Evolutionary conservation across 306 rosid species (phyloP).

Genomic region (Vicia faba): DNA sequence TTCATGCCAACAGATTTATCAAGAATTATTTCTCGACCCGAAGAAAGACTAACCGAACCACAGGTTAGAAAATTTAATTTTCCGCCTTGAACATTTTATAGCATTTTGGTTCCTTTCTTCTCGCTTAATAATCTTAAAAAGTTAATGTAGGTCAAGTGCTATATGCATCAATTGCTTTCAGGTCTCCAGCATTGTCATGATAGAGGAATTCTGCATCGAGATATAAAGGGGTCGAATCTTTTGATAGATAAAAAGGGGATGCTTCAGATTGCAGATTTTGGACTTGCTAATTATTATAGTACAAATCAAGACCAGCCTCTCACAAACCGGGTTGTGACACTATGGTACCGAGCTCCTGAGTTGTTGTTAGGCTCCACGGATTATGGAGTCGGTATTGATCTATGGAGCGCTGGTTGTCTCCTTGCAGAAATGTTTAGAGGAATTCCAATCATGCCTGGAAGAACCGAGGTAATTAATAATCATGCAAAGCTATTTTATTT

Average conservation of each 20-base stretch:
- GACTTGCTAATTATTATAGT: slow-evolving; percentile 71
- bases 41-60: slow-evolving; percentile 68
- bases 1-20: slow-evolving; percentile 91
- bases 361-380: slow-evolving; percentile 72
- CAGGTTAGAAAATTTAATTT: slow-evolving; percentile 58
- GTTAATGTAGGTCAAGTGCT: slow-evolving; percentile 79
- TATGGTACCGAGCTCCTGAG: slow-evolving; percentile 96
- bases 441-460: slow-evolving; percentile 72
- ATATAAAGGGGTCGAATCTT: slow-evolving; percentile 86
- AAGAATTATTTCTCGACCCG: slow-evolving; percentile 56
- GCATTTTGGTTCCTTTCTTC: slow-evolving; percentile 26
- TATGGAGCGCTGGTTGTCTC: slow-evolving; percentile 98
- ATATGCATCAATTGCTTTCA: slow-evolving; percentile 87
- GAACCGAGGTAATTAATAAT: slow-evolving; percentile 65
- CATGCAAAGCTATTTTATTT: not conserved
- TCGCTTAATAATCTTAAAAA: slow-evolving; percentile 38
- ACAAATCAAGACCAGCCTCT: slow-evolving; percentile 53
- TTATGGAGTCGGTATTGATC: slow-evolving; percentile 85
- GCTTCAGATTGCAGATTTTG: slow-evolving; percentile 92
- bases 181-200: slow-evolving; percentile 93
- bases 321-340: slow-evolving; percentile 91
- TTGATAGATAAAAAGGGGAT: slow-evolving; percentile 76
- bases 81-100: not conserved
- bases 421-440: slow-evolving; percentile 83
- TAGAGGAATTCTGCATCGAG: slow-evolving; percentile 85